phyloP scores from a whole-genome alignment of 352 stramenopile genomes.

The Phytophthora constricta region DNA sequence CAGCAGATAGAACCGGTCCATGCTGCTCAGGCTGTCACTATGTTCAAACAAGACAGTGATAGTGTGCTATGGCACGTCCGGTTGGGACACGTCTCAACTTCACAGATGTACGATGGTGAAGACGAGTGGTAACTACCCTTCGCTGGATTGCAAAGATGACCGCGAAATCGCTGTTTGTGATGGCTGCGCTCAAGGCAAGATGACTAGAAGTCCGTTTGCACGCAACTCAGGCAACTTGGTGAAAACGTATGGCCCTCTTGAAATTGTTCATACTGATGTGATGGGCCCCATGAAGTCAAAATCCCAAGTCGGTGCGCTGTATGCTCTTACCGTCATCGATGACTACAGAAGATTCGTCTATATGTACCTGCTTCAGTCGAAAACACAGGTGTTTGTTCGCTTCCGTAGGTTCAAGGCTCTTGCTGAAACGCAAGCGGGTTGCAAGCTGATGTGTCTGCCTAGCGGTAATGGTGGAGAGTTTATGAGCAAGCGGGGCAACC shows the following conservation, averaged over 20 bases:
- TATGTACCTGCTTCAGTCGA: conserved; percentile 11
- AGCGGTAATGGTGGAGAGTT: conserved; percentile 31
- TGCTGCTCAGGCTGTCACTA: too few relatives aligned
- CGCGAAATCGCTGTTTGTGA: conserved; percentile 11
- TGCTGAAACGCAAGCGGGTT: conserved; percentile 5
- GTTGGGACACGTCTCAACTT: conserved; percentile 10
- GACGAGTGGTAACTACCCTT: background rate
- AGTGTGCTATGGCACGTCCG: background rate
- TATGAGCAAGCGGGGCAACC: conserved; percentile 13
- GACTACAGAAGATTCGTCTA: conserved; percentile 22
- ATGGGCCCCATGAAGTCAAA: conserved; percentile 26
- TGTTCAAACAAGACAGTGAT: too few relatives aligned
- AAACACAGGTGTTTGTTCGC: conserved; percentile 3
- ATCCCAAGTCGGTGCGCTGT: conserved; percentile 18
- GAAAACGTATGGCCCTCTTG: conserved; percentile 9
- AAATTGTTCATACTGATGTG: conserved; percentile 26
- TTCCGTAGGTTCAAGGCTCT: conserved; percentile 9
- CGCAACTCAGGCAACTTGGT: conserved; percentile 13
- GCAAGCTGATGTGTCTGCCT: conserved; percentile 12
- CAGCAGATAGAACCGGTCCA: too few relatives aligned
- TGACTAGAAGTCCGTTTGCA: conserved; percentile 10
- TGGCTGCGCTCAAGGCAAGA: conserved; percentile 23
- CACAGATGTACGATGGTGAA: background rate
- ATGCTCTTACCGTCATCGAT: conserved; percentile 30
- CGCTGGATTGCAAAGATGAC: background rate